Evolutionary conservation across 495 filamentous ascomycete genomes (phyloP), one percentile per base, ranked within the genome.

Genomic region (Lepidopterella palustris): DNA sequence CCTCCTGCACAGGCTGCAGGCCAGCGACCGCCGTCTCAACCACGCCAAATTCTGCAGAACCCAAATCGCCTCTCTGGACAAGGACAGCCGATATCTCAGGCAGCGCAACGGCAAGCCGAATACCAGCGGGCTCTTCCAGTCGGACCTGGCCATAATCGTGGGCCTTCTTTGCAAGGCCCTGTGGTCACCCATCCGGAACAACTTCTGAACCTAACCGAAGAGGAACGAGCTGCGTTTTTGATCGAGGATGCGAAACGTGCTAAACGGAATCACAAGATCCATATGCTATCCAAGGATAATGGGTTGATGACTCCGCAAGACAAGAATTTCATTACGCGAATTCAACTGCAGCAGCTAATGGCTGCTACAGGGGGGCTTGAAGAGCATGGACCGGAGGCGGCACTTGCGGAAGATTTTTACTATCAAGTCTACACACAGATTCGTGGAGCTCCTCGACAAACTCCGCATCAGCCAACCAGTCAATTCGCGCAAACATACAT

Each of bases 401-500:
- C 87, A 5, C 73, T 96, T 20, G 76, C 84, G 2, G 93, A 97
- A 65, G 93, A 99, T 70, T 99, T 99, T 70, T 99, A 99, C 72
- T 99, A 97, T 67, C 95, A 97, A 67, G 93, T 99, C 27, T 90
- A 92, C 66, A 90, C 83, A 65, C 91, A 96, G 62, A 95, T 99
- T 62, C 89, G 91, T 31, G 90, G 89, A 24, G 87, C 89, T 18
- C 85, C 89, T 15, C 81, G 92, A 42, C 88, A 91, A 60, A 87
- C 91, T 65, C 92, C 92, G 11, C 86, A 87, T 55, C 92, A 97
- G 66, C 95, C 95, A 0, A 77, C 95, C 18, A 95, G 86, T 69
- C 92, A 95, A 68, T 97, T 99, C 71, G 95, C 93, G 2, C 93
- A 99, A 71, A 99, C 93, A 0, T 99, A 99, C 70, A 78, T 99